Base-by-base conservation (phyloP, 169 alveolate genomes). In the Plasmodium cynomolgi region DNA sequence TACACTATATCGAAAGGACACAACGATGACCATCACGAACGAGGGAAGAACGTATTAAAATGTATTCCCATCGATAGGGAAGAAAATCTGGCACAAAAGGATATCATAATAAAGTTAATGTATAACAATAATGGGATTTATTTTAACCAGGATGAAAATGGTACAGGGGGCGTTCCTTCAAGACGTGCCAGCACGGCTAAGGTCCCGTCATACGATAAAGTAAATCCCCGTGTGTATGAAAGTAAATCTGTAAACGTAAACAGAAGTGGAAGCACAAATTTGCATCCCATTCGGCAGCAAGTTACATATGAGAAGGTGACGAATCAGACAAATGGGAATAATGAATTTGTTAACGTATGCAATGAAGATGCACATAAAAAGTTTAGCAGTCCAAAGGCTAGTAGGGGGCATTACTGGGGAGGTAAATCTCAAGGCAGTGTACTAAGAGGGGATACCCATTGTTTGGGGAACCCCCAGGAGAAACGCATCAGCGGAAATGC, bases 111-210 rank as follows among this genome's bases (percentile, higher is more conserved):
- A 80, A 88, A 88, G 72, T 34, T 88, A 26, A 80, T 88, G 90
- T 88, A 88, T 62, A 88, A 88, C 56, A 80, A 88, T 81, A 88
- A 88, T 26, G 94, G 94, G 2, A 88, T 88, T 6, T 88, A 80
- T 54, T 88, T 88, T 80, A 71, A 88, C 50, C 29, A 88, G 7
- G 94, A 88, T 88, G 83, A 88, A 13, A 7, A 88, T 44, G 41
- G 31, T 13, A 26, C 41, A 47, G 23, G 26, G 13, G 47, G 39
- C 1, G 26, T 31, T 47, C 15, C 68, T 17, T 37, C 37, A 13
- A 17, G 23, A 84, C 34, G 56, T 39, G 68, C 56, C 17, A 81
- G 2, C 29, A 44, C 34, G 26, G 47, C 71, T 47, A 23, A 62
- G n/a, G 41, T 4, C 4, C 7, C 34, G 41, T 23, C 71, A 15